Evolutionary conservation across 257 asterid genomes (phyloP), one percentile per base, ranked within the genome.

Genomic region (Scutellaria galericulata): DNA sequence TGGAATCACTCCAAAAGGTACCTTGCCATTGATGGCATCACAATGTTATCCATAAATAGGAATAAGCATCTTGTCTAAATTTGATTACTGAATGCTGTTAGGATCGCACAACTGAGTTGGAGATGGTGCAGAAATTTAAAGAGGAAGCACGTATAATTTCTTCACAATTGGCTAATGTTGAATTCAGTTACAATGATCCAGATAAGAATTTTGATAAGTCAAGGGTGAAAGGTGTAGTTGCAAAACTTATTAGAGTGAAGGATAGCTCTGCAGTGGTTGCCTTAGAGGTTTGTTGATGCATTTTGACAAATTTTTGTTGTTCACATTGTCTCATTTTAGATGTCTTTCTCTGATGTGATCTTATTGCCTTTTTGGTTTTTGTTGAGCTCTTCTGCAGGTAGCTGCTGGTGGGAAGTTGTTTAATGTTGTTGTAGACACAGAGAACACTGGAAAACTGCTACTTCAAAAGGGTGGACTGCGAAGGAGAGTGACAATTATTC

Each of bases 161-260:
- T 74, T 88, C 97, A 47, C 87, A 87, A 66, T 75, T 92, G 80
- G 88, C 86, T 69, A 87, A 85, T 79, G 91, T 92, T 47, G 94
- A 88, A 50, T 92, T 95, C 83, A 77, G 75, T 73, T 95, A 88
- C 83, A 85, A 68, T 50, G 90, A 92, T 67, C 99, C 97, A 3
- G 88, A 82, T 53, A 86, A 72, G 81, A 88, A 88, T 77, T 95
- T 95, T 76, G 96, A 95, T 76, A 87, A 83, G 83, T 84, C 97
- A 61, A 86, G 81, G 79, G 99, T 95, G 80, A 95, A 95, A 85
- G 99, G 99, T 7, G 96, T 95, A 75, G 98, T 95, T 75, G 99
- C 96, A 11, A 92, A 86, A 74, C 92, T 95, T 75, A 88, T 95
- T 76, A 88, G 82, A 83, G 97, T 95, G 88, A 95, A 90, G 83